Percentiles rank a stretch among this genome's conserved stretches.
Evolutionary conservation across 2,329 filamentous ascomycete genomes (phyloP).

Genomic region (Hirsutella thompsonii): DNA sequence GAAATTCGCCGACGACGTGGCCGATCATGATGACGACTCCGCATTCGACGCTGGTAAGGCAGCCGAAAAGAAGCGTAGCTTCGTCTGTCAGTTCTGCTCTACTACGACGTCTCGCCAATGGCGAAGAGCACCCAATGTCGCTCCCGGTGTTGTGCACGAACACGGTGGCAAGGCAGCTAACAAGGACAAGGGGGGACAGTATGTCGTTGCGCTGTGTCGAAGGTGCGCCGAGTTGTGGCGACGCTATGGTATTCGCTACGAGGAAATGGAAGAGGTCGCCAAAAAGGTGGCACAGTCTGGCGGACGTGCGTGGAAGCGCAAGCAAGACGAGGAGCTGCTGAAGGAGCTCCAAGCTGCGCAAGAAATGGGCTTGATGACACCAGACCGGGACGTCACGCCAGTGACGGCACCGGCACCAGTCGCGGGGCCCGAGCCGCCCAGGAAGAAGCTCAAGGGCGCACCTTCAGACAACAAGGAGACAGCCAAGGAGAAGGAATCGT

Average conservation of each 20-base stretch:
- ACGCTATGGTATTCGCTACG: slow-evolving; percentile 91
- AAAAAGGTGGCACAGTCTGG: slow-evolving; percentile 76
- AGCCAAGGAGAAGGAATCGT: slow-evolving; percentile 41
- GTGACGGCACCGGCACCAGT: slow-evolving; percentile 15
- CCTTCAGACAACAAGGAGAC: slow-evolving; percentile 26
- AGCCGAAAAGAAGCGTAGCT: slow-evolving; percentile 61
- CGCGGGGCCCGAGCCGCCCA: slow-evolving; percentile 37
- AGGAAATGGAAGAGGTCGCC: slow-evolving; percentile 79
- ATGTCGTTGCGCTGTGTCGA: slow-evolving; percentile 73
- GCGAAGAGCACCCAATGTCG: slow-evolving; percentile 73
- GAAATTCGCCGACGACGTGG: slow-evolving; percentile 83
- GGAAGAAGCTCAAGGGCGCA: slow-evolving; percentile 50
- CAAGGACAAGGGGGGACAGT: slow-evolving; percentile 66
- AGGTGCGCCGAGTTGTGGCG: slow-evolving; percentile 91
- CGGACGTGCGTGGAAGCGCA: slow-evolving; percentile 73
- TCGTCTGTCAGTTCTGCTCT: slow-evolving; percentile 88
- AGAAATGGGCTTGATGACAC: slow-evolving; percentile 35
- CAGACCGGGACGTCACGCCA: slow-evolving; percentile 29
- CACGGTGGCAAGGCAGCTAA: slow-evolving; percentile 39
- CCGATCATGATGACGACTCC: slow-evolving; percentile 85
- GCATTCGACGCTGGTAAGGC: slow-evolving; percentile 90
- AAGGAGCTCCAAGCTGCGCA: slow-evolving; percentile 57
- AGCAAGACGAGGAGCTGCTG: slow-evolving; percentile 81
- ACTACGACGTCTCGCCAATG: slow-evolving; percentile 75
- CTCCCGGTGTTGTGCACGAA: slow-evolving; percentile 58